Evolutionary conservation across 805 yeast species (phyloP).

Genomic region (Kodamaea leandrae): DNA sequence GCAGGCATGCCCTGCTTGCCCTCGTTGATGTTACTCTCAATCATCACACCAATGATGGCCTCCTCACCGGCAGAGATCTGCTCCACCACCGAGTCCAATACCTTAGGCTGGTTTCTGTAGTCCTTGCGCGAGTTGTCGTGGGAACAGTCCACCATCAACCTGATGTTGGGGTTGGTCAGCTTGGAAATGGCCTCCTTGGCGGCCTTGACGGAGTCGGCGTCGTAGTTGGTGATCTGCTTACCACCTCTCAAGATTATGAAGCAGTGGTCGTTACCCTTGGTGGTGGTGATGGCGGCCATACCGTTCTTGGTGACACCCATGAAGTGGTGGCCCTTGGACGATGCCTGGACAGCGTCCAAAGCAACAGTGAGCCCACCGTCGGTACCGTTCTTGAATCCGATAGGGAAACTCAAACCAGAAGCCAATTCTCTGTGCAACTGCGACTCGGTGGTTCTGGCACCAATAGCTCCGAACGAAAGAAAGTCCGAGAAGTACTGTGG

Average conservation of each 20-base stretch:
- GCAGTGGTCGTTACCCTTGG: slow-evolving; percentile 93
- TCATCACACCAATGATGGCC: slow-evolving; percentile 87
- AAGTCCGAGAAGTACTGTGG: slow-evolving; percentile 94
- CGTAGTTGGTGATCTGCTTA: slow-evolving; percentile 89
- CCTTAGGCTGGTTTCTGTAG: slow-evolving; percentile 92
- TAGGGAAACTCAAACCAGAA: slow-evolving; percentile 97
- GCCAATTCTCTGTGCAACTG: slow-evolving; percentile 97
- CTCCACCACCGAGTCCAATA: slow-evolving; percentile 74
- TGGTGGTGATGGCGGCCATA: slow-evolving; percentile 91
- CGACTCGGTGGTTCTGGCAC: slow-evolving; percentile 98
- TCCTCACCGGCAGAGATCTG: slow-evolving; percentile 83
- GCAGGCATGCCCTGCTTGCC: slow-evolving; percentile 85
- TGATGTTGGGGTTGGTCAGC: slow-evolving; percentile 46
- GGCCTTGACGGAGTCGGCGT: slow-evolving; percentile 67
- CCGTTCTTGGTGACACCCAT: slow-evolving; percentile 98
- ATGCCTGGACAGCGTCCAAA: slow-evolving; percentile 89
- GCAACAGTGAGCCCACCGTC: slow-evolving; percentile 94
- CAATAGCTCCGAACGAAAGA: slow-evolving; percentile 94
- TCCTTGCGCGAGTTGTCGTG: slow-evolving; percentile 97
- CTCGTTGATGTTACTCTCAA: slow-evolving; percentile 86
- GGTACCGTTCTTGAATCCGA: slow-evolving; percentile 98
- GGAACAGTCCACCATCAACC: slow-evolving; percentile 94
- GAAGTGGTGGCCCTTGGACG: slow-evolving; percentile 90
- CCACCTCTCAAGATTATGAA: slow-evolving; percentile 97
- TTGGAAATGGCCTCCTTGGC: slow-evolving; percentile 64